phyloP scores from a whole-genome alignment of 2,329 filamentous ascomycete species.

The Elsinoe necatrix region DNA sequence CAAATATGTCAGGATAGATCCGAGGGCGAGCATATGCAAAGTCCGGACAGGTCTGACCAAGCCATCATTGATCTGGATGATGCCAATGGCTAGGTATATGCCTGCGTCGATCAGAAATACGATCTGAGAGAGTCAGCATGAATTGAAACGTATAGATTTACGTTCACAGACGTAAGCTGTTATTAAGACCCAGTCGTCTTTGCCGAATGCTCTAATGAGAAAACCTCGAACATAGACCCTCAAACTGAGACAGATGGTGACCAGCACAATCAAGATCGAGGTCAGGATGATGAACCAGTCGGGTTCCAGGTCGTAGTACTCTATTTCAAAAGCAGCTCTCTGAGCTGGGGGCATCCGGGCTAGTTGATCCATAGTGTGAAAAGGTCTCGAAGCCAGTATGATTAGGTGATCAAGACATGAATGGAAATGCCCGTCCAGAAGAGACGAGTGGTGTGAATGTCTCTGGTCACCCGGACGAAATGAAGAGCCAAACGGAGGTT shows the following conservation, averaged over 20 bases:
- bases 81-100: slow-evolving; percentile 11
- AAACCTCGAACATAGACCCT: slow-evolving; percentile 16
- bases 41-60: slow-evolving; percentile 1
- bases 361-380: not conserved
- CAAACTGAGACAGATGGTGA: slow-evolving; percentile 10
- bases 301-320: slow-evolving; percentile 10
- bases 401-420: not conserved
- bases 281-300: slow-evolving; percentile 12
- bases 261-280: slow-evolving; percentile 14
- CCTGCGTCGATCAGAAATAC: slow-evolving; percentile 15
- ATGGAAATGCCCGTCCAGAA: not conserved
- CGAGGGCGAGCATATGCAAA: slow-evolving; percentile 10
- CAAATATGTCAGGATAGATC: slow-evolving; percentile 14
- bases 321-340: slow-evolving; percentile 6
- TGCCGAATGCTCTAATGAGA: slow-evolving; percentile 17
- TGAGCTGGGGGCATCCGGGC: not conserved
- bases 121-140: slow-evolving; percentile 4
- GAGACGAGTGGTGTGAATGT: not conserved
- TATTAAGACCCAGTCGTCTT: slow-evolving; percentile 17
- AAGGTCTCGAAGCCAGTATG: not conserved
- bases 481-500: not conserved
- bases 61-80: slow-evolving; percentile 14
- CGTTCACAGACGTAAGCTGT: slow-evolving; percentile 4
- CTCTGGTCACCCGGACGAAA: not conserved
- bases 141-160: not conserved